Conservation (phyloP, 495 filamentous ascomycete species). For the Astrocystis sublimbata region DNA sequence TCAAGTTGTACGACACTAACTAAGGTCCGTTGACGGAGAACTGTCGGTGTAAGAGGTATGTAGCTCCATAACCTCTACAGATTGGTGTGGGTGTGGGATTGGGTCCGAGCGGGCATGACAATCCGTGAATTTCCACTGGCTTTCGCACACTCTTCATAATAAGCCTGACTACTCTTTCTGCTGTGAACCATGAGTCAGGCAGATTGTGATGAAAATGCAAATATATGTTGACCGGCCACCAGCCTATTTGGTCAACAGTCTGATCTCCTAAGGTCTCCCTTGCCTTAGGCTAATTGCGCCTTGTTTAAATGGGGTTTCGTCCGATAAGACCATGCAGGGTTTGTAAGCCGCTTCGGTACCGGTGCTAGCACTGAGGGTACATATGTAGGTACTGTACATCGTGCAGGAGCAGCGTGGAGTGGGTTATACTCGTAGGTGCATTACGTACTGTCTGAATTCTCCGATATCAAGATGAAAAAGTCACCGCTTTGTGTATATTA, state of each 20-base stretch:
- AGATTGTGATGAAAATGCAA: neutral
- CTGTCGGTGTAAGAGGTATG: neutral
- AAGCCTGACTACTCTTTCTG: neutral
- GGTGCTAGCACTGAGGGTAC: too few relatives aligned
- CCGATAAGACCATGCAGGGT: slow-evolving; percentile 8
- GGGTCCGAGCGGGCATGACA: neutral
- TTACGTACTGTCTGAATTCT: neutral
- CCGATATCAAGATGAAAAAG: neutral
- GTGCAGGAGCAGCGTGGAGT: neutral
- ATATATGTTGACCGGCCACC: neutral
- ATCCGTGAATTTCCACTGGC: neutral
- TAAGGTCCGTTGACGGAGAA: neutral
- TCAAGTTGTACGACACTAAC: neutral
- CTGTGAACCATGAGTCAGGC: neutral
- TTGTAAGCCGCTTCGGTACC: too few relatives aligned
- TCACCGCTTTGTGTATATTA: slow-evolving; percentile 2
- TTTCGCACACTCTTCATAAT: neutral
- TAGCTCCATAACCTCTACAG: too few relatives aligned
- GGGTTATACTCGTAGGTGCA: neutral
- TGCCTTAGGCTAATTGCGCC: slow-evolving; percentile 17
- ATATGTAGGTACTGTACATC: neutral
- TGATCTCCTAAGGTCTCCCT: neutral
- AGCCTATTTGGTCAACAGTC: neutral
- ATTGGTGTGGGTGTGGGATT: too few relatives aligned
- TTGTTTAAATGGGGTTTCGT: neutral